Percentiles rank a stretch among this genome's conserved stretches.
phyloP scores from a whole-genome alignment of 768 basidiomycete genomes.

The Trametes maxima region DNA sequence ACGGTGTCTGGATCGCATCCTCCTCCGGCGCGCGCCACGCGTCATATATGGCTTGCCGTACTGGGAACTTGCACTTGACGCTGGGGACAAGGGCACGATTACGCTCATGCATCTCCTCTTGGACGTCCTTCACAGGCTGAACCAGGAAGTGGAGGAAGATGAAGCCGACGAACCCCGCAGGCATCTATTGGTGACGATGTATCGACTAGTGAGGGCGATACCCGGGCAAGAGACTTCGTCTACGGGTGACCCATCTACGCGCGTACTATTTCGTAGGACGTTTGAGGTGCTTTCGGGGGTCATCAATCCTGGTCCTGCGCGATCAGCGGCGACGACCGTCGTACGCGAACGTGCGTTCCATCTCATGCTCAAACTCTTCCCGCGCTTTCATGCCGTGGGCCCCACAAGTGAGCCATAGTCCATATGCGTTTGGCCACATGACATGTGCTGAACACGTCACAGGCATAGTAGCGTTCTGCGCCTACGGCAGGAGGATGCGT shows the following conservation, averaged over 20 bases:
- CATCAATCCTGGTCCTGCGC: not conserved
- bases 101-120: conserved; percentile 21
- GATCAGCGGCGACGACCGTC: not conserved
- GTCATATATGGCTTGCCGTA: conserved; percentile 18
- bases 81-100: conserved; percentile 5
- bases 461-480: conserved; percentile 17
- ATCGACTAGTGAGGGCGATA: conserved; percentile 13
- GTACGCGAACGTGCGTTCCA: conserved; percentile 17
- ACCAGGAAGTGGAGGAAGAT: not conserved
- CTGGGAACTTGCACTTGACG: conserved; percentile 12
- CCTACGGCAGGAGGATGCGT: conserved; percentile 17
- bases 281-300: conserved; percentile 15
- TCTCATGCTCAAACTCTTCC: conserved; percentile 19
- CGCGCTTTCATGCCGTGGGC: conserved; percentile 16
- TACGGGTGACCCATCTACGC: not conserved
- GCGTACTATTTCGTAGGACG: conserved; percentile 5
- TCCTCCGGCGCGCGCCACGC: conserved; percentile 14
- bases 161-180: conserved; percentile 3
- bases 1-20: conserved; percentile 16
- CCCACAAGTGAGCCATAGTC: conserved; percentile 7
- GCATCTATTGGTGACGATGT: conserved; percentile 11
- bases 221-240: not conserved
- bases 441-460: not conserved
- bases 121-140: conserved; percentile 15
- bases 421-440: not conserved